Evolutionary conservation across 2,329 filamentous ascomycete species (phyloP).

Genomic region (Fusarium austroafricanum): DNA sequence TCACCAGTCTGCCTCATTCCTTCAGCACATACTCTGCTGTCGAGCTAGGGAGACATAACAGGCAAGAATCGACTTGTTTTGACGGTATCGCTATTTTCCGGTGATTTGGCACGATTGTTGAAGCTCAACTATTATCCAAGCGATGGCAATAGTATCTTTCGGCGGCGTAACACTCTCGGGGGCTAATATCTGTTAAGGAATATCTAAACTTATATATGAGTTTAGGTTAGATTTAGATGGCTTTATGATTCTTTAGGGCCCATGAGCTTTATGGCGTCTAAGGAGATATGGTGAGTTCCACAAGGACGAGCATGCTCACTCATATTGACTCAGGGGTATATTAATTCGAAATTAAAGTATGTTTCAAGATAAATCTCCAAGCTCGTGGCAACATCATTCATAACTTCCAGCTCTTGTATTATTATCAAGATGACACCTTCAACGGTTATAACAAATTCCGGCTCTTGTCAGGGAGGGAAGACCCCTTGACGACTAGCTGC

Average conservation of each 20-base stretch:
- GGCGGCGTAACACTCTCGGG: too few species aligned
- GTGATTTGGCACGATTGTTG: background rate
- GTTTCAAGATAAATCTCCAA: background rate
- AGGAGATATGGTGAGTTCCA: background rate
- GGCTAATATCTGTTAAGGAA: too few species aligned
- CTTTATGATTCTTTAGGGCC: too few species aligned
- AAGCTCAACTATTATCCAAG: background rate
- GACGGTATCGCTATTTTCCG: background rate
- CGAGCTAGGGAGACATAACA: conserved; percentile 11
- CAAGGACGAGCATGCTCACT: background rate
- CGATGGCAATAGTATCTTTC: background rate
- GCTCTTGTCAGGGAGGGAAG: background rate
- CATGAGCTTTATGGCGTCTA: too few species aligned
- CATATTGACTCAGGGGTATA: conserved; percentile 23
- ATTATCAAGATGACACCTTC: background rate
- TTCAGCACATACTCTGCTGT: conserved; percentile 11
- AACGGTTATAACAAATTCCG: background rate
- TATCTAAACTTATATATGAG: too few species aligned
- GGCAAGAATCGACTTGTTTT: conserved; percentile 33
- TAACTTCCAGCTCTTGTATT: conserved; percentile 15
- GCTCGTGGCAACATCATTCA: conserved; percentile 10
- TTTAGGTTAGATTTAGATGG: too few species aligned
- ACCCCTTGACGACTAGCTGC: background rate
- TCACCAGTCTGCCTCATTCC: conserved; percentile 12
- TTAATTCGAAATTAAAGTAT: conserved; percentile 8